phyloP scores from a whole-genome alignment of 192 early-diverging fungal genomes.

The Bifiguratus adelaidae region DNA sequence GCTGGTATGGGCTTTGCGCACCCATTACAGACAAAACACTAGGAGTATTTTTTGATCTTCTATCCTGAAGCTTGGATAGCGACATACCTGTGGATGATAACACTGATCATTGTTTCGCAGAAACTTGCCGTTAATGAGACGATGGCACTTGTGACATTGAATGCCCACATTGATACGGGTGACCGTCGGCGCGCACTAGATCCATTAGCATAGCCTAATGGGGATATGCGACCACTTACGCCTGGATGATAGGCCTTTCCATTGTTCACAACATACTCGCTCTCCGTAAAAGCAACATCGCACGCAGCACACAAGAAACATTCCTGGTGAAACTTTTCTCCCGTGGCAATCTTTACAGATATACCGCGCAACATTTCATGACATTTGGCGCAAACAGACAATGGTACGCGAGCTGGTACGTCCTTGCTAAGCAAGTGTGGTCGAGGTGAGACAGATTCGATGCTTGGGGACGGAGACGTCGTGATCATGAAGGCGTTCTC shows the following conservation, averaged over 20 bases:
- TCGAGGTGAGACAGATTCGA: no score
- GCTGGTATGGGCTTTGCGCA: conserved; percentile 17
- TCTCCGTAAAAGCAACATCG: conserved; percentile 28
- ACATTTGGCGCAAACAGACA: conserved; percentile 32
- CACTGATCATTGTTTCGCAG: conserved; percentile 17
- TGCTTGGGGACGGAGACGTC: no score
- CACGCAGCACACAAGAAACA: conserved; percentile 32
- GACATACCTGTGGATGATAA: conserved; percentile 14
- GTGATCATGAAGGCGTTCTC: no score
- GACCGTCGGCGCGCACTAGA: conserved; percentile 17
- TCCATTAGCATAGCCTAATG: neutral
- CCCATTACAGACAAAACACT: conserved; percentile 25
- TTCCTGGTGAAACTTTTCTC: conserved; percentile 23
- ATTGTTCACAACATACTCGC: conserved; percentile 23
- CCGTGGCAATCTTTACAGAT: conserved; percentile 24
- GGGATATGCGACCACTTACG: conserved; percentile 9
- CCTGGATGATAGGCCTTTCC: conserved; percentile 26
- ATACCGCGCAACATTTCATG: conserved; percentile 20
- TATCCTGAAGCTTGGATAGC: neutral
- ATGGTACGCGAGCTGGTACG: no score
- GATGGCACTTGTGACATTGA: conserved; percentile 20
- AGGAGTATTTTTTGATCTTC: conserved; percentile 8
- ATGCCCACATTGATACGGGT: conserved; percentile 8
- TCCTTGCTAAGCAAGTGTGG: no score
- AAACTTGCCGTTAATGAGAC: conserved; percentile 18